A percentile compares a stretch with the other conserved stretches of the same genome.
Conservation (phyloP, 768 basidiomycete species). For the Auricularia sp. region DNA sequence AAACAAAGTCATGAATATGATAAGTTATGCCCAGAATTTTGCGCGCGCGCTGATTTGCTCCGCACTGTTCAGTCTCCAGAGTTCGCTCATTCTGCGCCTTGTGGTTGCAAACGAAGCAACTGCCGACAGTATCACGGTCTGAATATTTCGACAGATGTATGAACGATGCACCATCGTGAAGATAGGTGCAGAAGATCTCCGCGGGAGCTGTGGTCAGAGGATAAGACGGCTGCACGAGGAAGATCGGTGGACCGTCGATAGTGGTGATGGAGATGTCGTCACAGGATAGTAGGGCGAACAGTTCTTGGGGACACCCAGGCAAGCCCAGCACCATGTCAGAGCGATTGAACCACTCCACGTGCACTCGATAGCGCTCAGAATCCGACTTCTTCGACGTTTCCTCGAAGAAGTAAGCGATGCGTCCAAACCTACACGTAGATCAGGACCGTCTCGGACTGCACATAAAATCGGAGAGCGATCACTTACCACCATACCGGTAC, state of each 20-base stretch:
- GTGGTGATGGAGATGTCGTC: not conserved
- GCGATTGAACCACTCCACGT: not conserved
- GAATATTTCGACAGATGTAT: not conserved
- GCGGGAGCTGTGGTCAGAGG: not conserved
- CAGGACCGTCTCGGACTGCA: too few relatives aligned
- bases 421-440: not conserved
- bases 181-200: not conserved
- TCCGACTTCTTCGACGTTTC: not conserved
- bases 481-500: not conserved
- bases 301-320: not conserved
- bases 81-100: not conserved
- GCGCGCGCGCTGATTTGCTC: not conserved
- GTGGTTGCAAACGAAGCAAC: not conserved
- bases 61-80: not conserved
- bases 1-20: not conserved
- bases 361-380: not conserved
- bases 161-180: not conserved
- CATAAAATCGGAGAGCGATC: not conserved
- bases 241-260: not conserved
- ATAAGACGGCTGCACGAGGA: not conserved
- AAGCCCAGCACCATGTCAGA: not conserved
- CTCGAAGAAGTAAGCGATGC: not conserved
- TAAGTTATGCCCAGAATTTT: not conserved
- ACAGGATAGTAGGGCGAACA: not conserved
- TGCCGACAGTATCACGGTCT: not conserved